Percentiles rank a stretch among this genome's conserved stretches.
Evolutionary conservation across 176 grass and related monocot species (phyloP).

Genomic region (Coix lacrymajobi): DNA sequence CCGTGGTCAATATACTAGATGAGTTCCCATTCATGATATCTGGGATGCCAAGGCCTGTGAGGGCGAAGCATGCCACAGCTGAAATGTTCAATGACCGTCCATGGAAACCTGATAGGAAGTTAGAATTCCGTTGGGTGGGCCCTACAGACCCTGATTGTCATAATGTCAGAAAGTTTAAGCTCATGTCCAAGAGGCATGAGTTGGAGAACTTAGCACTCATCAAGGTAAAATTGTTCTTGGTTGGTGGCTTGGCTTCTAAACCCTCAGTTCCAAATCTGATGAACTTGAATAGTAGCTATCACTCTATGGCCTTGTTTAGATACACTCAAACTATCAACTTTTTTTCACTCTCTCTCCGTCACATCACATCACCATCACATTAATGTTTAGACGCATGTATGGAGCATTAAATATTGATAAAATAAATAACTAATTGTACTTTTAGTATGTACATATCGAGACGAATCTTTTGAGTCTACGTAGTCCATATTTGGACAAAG

Average conservation of each 20-base stretch:
- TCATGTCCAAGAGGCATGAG: conserved; percentile 46
- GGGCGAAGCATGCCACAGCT: conserved; percentile 34
- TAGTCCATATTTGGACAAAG: no score
- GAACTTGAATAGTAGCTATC: background rate
- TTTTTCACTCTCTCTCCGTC: no score
- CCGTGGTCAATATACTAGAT: conserved; percentile 38
- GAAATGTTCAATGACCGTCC: conserved; percentile 69
- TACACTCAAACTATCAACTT: no score
- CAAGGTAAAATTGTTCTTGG: conserved; percentile 45
- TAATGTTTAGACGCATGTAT: no score
- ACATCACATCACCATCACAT: no score
- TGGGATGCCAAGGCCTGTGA: conserved; percentile 77
- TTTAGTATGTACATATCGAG: no score
- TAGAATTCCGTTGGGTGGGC: conserved; percentile 32
- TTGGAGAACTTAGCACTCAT: conserved; percentile 57
- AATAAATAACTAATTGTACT: no score
- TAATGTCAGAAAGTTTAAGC: conserved; percentile 36
- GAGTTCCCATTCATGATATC: conserved; percentile 77
- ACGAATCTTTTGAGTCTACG: no score
- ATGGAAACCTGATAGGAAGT: conserved; percentile 38
- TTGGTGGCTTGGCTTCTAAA: conserved; percentile 1
- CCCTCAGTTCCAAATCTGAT: background rate
- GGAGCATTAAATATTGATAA: no score
- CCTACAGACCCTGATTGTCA: conserved; percentile 25
- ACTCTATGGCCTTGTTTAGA: no score